A percentile compares a stretch with the other conserved stretches of the same genome.
Evolutionary conservation across 345 rosid genomes (phyloP).

Genomic region (Eucalyptus grandis): DNA sequence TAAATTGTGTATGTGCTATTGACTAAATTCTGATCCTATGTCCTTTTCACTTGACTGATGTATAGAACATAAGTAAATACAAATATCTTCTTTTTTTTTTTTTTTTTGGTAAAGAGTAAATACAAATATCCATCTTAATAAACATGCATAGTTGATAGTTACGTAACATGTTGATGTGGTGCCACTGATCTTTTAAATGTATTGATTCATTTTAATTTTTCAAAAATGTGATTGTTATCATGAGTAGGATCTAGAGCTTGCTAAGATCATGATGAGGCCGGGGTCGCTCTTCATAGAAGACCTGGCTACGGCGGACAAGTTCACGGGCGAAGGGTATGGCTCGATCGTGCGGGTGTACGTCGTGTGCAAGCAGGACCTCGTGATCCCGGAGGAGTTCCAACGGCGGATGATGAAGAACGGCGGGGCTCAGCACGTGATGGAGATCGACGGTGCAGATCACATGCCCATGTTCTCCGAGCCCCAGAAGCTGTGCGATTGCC

Average conservation of each 20-base stretch:
- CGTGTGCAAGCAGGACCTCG: conserved; percentile 3
- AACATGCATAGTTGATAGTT: background rate
- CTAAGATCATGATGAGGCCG: conserved; percentile 14
- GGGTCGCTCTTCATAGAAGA: conserved; percentile 16
- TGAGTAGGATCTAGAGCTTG: conserved; percentile 28
- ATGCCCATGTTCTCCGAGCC: conserved; percentile 31
- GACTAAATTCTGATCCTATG: fast-evolving
- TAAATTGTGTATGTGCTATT: background rate
- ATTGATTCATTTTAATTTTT: background rate
- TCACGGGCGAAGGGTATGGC: conserved; percentile 3
- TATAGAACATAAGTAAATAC: background rate
- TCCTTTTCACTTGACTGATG: background rate
- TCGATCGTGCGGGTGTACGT: background rate
- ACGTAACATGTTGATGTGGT: background rate
- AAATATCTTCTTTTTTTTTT: background rate
- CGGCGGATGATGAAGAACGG: conserved; percentile 3
- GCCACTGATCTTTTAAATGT: background rate
- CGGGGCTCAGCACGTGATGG: background rate
- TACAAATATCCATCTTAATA: background rate
- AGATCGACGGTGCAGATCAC: conserved; percentile 11
- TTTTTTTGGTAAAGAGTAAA: background rate
- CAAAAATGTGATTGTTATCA: background rate
- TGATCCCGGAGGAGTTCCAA: conserved; percentile 1
- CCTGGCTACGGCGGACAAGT: conserved; percentile 5
- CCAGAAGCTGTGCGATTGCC: conserved; percentile 6